Evolutionary conservation across 371 early-diverging fungal genomes (phyloP), one percentile per base, ranked within the genome.

Genomic region (Mucor velutinosus): DNA sequence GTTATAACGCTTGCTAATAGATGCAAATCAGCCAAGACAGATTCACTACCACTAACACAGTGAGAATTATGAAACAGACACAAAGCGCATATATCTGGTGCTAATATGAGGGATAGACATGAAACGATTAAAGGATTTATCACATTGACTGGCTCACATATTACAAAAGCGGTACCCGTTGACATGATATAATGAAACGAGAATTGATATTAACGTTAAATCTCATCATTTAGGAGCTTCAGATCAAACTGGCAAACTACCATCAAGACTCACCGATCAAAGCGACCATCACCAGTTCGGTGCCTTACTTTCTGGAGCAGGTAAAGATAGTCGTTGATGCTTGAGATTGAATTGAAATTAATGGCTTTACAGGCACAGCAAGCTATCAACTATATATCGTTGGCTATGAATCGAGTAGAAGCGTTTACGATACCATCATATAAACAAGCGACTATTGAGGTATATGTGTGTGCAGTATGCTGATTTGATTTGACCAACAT

Each of bases 301-400:
- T 58, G 10, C 82, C 82, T 27, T 82, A 82, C 49, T 76, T 78
- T 51, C 53, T 82, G 33, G 83, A 82, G 37, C 83, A 82, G 56
- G 79, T 77, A 74, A 17, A 43, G 23, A 1, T 21, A 45, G 4
- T 60, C 25, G 12, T 60, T 51, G 12, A 12, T 4, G 0, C 1
- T 25, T 8, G 1, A 51, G 4, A 11, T 51, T 51, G 23, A 25
- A 14, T 3, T 1, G 4, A 51, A 23, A 51, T 51, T 51, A 51
- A 51, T 25, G 17, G 10, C 25, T 29, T 0, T 47, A 58, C 35
- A 76, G 77, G 67, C 71, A 56, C 78, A 78, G 41, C 78, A 78
- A 63, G 73, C 77, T 1, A 71, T 49, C 0, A 78, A 81, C 63
- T 81, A 81, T 43, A 37, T 81, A 27, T 63, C 61, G 4, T 29